These are phyloP conservation scores for Gnomoniopsis smithogilvyi DNA, from an alignment of 2,329 filamentous ascomycete genomes.

Conservation along the genomic window DNA sequence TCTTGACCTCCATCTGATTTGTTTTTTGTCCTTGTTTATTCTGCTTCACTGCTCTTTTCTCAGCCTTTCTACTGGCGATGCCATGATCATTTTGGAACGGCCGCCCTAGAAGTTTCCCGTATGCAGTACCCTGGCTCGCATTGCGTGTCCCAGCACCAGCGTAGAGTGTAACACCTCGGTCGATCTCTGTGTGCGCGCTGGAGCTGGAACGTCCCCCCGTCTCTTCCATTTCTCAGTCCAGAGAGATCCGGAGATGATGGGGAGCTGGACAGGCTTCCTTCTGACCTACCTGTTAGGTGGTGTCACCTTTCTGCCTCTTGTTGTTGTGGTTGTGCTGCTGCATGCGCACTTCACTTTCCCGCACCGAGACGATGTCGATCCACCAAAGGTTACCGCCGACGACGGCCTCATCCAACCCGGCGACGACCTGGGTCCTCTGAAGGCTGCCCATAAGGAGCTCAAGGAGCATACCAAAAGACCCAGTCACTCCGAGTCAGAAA, in stretches of 20 bases:
- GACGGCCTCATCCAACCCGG: slow-evolving; percentile 52
- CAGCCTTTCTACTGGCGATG: slow-evolving; percentile 6
- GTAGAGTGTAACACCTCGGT: slow-evolving; percentile 9
- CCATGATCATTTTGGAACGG: slow-evolving; percentile 11
- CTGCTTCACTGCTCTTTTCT: background rate
- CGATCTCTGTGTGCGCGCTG: slow-evolving; percentile 3
- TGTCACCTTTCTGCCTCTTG: slow-evolving; percentile 78
- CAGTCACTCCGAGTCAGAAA: slow-evolving; percentile 63
- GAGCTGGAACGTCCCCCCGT: background rate
- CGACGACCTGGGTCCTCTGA: slow-evolving; percentile 64
- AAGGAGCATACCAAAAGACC: slow-evolving; percentile 53
- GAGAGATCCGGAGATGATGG: slow-evolving; percentile 41
- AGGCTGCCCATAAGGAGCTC: slow-evolving; percentile 54
- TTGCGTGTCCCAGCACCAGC: slow-evolving; percentile 12
- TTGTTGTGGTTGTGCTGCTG: slow-evolving; percentile 57
- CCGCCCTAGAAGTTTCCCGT: slow-evolving; percentile 2
- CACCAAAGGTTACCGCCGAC: slow-evolving; percentile 27
- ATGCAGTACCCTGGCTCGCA: slow-evolving; percentile 10
- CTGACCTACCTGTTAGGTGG: slow-evolving; percentile 81
- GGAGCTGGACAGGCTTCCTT: slow-evolving; percentile 56
- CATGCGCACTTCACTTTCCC: slow-evolving; percentile 71
- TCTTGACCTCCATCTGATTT: background rate
- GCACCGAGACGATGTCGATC: slow-evolving; percentile 38
- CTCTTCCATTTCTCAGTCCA: background rate
- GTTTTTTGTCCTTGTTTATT: background rate